These are phyloP conservation scores for Colletotrichum lentis DNA, from an alignment of 2,329 filamentous ascomycete genomes.

Conservation along the genomic window DNA sequence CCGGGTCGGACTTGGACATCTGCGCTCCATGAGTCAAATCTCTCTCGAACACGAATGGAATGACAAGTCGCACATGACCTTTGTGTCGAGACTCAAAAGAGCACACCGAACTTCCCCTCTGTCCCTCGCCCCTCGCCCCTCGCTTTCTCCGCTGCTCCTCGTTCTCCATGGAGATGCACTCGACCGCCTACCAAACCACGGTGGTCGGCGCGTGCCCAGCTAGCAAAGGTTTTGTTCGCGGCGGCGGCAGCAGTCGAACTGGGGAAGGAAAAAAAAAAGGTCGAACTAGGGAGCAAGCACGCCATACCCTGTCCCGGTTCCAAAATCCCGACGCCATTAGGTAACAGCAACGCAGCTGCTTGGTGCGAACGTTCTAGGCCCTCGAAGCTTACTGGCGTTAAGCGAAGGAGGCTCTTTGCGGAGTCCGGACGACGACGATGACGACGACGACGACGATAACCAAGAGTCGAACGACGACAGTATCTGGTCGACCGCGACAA, in stretches of 20 bases:
- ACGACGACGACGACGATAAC: no score
- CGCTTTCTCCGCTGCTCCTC: slow-evolving; percentile 7
- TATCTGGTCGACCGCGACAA: not conserved
- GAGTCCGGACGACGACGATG: not conserved
- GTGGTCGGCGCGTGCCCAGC: no score
- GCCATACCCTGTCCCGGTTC: slow-evolving; percentile 4
- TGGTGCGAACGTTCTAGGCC: slow-evolving; percentile 2
- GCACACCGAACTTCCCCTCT: not conserved
- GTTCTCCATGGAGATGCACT: slow-evolving; percentile 26
- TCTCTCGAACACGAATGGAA: not conserved
- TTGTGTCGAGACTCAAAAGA: not conserved
- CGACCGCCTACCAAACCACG: not conserved
- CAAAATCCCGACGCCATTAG: slow-evolving; percentile 5
- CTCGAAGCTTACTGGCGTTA: not conserved
- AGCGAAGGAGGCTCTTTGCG: slow-evolving; percentile 11
- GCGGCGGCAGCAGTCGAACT: not conserved
- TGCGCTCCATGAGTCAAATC: not conserved
- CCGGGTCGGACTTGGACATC: not conserved
- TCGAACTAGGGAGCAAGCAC: not conserved
- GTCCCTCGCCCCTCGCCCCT: not conserved
- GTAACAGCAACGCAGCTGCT: slow-evolving; percentile 8
- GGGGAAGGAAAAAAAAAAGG: no score
- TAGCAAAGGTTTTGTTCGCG: not conserved
- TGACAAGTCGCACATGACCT: not conserved
- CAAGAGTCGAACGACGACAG: not conserved